Evolutionary conservation across 2,329 filamentous ascomycete genomes (phyloP).

Genomic region (Aspergillus sp.): DNA sequence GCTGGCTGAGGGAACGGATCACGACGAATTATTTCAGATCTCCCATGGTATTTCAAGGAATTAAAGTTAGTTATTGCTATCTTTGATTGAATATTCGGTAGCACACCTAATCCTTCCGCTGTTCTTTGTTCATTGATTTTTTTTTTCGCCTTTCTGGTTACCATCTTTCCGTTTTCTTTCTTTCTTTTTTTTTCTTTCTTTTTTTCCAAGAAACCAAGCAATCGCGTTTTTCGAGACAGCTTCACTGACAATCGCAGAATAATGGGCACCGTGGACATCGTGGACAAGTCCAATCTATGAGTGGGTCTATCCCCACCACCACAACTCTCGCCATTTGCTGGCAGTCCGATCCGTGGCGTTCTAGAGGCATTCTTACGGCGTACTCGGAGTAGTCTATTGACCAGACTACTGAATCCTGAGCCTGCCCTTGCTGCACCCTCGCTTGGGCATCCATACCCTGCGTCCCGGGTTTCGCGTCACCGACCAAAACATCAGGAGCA

Average conservation of each 20-base stretch:
- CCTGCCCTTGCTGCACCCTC: neutral
- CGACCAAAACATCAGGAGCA: neutral
- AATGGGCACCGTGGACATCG: neutral
- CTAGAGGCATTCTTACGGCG: constrained; percentile 5
- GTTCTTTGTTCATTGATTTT: too few species aligned
- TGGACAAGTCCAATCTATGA: neutral
- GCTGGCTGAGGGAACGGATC: neutral
- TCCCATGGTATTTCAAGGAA: too few species aligned
- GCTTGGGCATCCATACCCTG: neutral
- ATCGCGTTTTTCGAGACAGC: too few species aligned
- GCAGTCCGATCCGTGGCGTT: constrained; percentile 13
- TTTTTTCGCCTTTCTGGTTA: too few species aligned
- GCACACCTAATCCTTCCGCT: too few species aligned
- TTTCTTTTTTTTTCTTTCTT: too few species aligned
- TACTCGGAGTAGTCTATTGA: constrained; percentile 1
- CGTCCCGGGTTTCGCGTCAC: neutral
- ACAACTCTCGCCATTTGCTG: constrained; percentile 11
- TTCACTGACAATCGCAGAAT: too few species aligned
- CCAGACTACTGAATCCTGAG: neutral
- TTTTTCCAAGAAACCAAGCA: too few species aligned
- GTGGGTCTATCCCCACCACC: constrained; percentile 4
- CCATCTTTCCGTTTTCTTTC: too few species aligned
- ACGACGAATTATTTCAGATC: too few species aligned
- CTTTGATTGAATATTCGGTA: too few species aligned
- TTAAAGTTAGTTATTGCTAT: too few species aligned